These are phyloP conservation scores for Fusarium mangiferae DNA, from an alignment of 2,329 filamentous ascomycete species.

Conservation along the genomic window DNA sequence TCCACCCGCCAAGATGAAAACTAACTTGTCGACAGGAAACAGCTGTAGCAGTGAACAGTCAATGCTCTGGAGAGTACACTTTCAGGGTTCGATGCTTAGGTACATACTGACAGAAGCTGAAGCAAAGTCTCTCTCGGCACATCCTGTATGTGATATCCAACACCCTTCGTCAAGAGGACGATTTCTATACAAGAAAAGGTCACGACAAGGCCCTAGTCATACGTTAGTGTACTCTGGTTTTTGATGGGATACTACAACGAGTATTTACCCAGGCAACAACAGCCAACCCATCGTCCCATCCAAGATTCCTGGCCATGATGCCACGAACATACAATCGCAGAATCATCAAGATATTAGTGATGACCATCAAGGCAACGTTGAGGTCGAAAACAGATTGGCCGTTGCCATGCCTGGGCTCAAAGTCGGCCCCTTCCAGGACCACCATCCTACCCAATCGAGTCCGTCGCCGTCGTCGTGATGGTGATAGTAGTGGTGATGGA, in stretches of 20 bases:
- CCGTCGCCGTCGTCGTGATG: constrained; percentile 23
- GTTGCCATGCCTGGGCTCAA: background rate
- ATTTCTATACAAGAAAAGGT: constrained; percentile 32
- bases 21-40: constrained; percentile 30
- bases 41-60: background rate
- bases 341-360: constrained; percentile 30
- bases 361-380: constrained; percentile 35
- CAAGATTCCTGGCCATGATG: constrained; percentile 32
- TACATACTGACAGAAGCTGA: constrained; percentile 34
- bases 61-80: background rate
- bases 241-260: background rate
- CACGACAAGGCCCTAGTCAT: constrained; percentile 20
- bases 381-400: constrained; percentile 29
- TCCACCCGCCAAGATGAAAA: constrained; percentile 34
- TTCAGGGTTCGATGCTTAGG: background rate
- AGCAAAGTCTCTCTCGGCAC: constrained; percentile 17
- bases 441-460: constrained; percentile 20
- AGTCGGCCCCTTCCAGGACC: background rate
- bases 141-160: constrained; percentile 26
- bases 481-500: constrained; percentile 32
- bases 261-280: constrained; percentile 33
- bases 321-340: constrained; percentile 36
- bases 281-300: constrained; percentile 37
- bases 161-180: constrained; percentile 24
- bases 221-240: background rate